These are phyloP conservation scores for Entrophospora sp. DNA, from an alignment of 192 early-diverging fungal species.

Conservation along the genomic window DNA sequence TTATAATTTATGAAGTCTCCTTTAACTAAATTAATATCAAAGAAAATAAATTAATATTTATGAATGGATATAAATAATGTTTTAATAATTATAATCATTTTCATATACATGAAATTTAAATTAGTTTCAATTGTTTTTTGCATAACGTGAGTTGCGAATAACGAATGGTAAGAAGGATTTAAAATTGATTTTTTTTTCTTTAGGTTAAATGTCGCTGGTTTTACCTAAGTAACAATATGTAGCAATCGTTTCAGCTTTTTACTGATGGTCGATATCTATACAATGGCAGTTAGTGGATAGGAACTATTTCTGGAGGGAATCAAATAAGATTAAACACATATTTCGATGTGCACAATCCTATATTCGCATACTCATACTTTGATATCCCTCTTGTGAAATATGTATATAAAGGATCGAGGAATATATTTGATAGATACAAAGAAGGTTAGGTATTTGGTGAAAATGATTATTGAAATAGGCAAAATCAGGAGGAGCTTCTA, in stretches of 20 bases:
- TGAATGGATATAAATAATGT: too few species aligned
- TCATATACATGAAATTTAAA: too few species aligned
- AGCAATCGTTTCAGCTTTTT: not conserved
- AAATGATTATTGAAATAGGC: not conserved
- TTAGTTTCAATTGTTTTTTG: too few species aligned
- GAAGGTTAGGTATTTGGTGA: not conserved
- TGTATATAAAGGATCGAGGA: not conserved
- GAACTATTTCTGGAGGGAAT: constrained; percentile 6
- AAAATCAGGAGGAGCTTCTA: not conserved
- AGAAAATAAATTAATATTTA: too few species aligned
- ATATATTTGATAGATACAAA: not conserved
- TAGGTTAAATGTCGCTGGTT: constrained; percentile 13
- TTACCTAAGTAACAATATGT: not conserved
- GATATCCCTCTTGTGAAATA: not conserved
- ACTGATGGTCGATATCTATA: constrained; percentile 2
- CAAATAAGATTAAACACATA: constrained; percentile 14
- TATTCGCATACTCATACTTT: constrained; percentile 7
- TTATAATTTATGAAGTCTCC: too few species aligned
- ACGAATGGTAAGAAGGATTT: too few species aligned
- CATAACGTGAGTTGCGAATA: too few species aligned
- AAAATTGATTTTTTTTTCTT: too few species aligned
- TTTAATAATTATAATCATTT: too few species aligned
- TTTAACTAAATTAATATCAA: too few species aligned
- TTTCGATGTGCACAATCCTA: not conserved
- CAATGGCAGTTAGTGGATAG: not conserved